These are phyloP conservation scores for Capronia epimyces DNA, from an alignment of 2,329 filamentous ascomycete genomes.

Conservation along the genomic window DNA sequence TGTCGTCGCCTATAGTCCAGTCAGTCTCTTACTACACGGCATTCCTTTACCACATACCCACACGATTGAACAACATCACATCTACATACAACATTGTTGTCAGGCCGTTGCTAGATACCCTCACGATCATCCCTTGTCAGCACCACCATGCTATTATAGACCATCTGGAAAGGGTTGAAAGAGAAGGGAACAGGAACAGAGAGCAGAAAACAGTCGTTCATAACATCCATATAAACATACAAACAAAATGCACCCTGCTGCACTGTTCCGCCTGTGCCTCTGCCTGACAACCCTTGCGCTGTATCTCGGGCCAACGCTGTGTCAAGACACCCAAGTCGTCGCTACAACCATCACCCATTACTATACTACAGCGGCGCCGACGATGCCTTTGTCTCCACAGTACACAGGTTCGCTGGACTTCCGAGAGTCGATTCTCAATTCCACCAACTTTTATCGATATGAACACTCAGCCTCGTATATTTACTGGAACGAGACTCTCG, in stretches of 20 bases:
- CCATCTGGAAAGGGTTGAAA: neutral
- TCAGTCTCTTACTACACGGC: too few species aligned
- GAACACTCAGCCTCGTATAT: slow-evolving; percentile 57
- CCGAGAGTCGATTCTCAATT: slow-evolving; percentile 54
- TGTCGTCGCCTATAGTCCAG: too few species aligned
- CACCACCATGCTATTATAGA: too few species aligned
- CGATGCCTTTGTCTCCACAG: slow-evolving; percentile 32
- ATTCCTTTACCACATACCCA: too few species aligned
- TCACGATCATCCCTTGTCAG: too few species aligned
- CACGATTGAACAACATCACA: too few species aligned
- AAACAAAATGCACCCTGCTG: neutral
- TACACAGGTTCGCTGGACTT: slow-evolving; percentile 44
- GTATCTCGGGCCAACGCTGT: slow-evolving; percentile 3
- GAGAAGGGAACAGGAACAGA: neutral
- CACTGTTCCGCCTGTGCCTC: neutral
- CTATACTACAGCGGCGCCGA: slow-evolving; percentile 25
- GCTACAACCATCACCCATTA: slow-evolving; percentile 28
- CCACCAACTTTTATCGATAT: slow-evolving; percentile 60
- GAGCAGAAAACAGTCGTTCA: neutral
- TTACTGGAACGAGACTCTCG: slow-evolving; percentile 61
- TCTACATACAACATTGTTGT: too few species aligned
- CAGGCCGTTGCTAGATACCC: too few species aligned
- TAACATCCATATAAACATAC: neutral
- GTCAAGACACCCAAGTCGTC: slow-evolving; percentile 23
- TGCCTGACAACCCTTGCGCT: neutral